Conservation (phyloP, 768 basidiomycete genomes). For the Xerocomellus chrysenteron region DNA sequence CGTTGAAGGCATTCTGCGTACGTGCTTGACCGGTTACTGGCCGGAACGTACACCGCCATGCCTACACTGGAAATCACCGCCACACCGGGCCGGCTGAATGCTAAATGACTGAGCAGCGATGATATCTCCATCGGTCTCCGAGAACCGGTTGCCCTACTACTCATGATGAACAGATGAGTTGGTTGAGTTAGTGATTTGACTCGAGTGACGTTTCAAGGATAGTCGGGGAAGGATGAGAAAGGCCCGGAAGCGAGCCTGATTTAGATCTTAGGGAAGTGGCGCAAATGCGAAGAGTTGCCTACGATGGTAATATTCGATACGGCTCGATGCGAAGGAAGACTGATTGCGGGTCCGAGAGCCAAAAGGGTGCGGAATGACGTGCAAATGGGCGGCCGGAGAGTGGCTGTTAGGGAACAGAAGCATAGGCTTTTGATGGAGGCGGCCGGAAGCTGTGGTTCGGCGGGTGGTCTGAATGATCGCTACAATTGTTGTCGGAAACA, state of each 20-base stretch:
- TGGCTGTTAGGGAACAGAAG: background rate
- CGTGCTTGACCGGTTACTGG: background rate
- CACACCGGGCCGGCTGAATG: background rate
- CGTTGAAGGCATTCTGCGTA: background rate
- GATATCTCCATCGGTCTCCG: background rate
- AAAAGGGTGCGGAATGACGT: constrained; percentile 3
- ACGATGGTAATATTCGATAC: constrained; percentile 16
- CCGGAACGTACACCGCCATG: constrained; percentile 9
- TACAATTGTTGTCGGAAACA: background rate
- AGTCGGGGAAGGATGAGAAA: background rate
- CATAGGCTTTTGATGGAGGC: constrained; percentile 23
- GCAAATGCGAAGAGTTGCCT: background rate
- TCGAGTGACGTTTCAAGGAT: constrained; percentile 14
- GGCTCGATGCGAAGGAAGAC: background rate
- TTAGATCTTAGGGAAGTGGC: constrained; percentile 3
- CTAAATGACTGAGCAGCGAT: background rate
- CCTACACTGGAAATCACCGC: constrained; percentile 11
- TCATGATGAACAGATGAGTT: background rate
- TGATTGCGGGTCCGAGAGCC: constrained; percentile 27
- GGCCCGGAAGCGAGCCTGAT: constrained; percentile 20
- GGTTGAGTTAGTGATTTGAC: background rate
- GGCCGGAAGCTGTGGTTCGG: constrained; percentile 6
- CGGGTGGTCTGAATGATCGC: background rate
- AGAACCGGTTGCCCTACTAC: background rate
- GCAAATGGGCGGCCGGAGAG: constrained; percentile 3